These are phyloP conservation scores for Coemansia sp. DNA, from an alignment of 192 early-diverging fungal genomes.

Conservation along the genomic window DNA sequence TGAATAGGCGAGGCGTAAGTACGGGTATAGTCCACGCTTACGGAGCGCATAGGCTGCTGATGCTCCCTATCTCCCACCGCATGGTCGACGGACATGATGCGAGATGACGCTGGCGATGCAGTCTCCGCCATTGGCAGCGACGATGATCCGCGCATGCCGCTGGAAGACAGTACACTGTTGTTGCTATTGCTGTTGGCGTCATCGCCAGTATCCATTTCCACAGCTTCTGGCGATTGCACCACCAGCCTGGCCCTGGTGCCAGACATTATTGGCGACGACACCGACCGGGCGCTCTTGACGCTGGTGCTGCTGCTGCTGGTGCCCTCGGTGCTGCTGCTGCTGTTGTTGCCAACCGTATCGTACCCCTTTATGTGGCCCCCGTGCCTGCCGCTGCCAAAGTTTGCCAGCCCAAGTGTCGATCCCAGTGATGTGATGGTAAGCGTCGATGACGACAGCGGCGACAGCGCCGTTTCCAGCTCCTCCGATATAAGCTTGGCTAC, in stretches of 20 bases:
- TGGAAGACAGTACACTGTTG: too few relatives aligned
- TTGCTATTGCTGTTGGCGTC: not conserved
- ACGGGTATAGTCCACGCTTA: conserved; percentile 41
- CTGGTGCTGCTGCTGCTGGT: conserved; percentile 3
- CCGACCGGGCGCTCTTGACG: conserved; percentile 4
- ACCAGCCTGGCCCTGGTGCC: not conserved
- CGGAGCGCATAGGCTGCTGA: conserved; percentile 39
- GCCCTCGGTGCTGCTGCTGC: conserved; percentile 3
- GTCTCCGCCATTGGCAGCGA: conserved; percentile 31
- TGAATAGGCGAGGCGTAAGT: conserved; percentile 35
- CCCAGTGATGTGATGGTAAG: conserved; percentile 49
- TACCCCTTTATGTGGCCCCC: not conserved
- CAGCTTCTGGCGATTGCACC: not conserved
- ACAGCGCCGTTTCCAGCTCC: conserved; percentile 34
- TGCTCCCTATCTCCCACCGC: not conserved
- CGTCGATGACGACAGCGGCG: conserved; percentile 50
- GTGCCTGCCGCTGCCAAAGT: not conserved
- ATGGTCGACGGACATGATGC: conserved; percentile 13
- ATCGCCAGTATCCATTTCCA: not conserved
- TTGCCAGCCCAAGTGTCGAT: conserved; percentile 27
- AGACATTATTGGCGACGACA: not conserved
- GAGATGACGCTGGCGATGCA: conserved; percentile 22
- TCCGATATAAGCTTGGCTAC: conserved; percentile 16
- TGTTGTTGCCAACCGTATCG: conserved; percentile 3
- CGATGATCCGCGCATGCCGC: not conserved